Base-by-base conservation (phyloP, 805 yeast genomes). In the Candida coquimbonensis region DNA sequence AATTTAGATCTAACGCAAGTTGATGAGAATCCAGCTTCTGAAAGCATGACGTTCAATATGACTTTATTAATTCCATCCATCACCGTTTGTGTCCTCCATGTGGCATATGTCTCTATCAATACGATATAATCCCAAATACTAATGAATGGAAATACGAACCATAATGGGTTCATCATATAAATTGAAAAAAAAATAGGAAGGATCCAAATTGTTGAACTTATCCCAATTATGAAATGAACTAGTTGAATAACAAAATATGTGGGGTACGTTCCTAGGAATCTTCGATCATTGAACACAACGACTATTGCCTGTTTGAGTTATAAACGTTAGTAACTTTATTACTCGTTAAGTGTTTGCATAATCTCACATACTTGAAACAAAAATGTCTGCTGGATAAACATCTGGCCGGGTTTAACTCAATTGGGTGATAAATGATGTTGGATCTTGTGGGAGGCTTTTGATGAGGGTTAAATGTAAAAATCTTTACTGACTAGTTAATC, bases 1-100 rank as follows among this genome's bases (percentile, higher is more conserved):
- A 35, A 32, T 34, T 45, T 45, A 3, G 45, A 33, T 24, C 48
- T 31, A 5, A 45, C 42, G 14, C 42, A 42, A 13, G 39, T 40
- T 17, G 48, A 38, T 14, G 45, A 42, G 13, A 38, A 45, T 4
- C 48, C 48, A 5, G 45, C 42, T 33, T 45, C 48, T 9, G 45
- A 41, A 11, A 45, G 34, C 45, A 45, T 42, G 4, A 42, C 40
- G 27, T 34, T 25, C n/a, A 42, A 35, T 5, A 45, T 8, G 7
- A 35, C 45, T 3, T 17, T 36, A 17, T 42, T 29, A 33, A 42
- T 17, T 8, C 42, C 41, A 7, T 29, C 14, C 42, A 45, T 41
- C 2, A 45, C 42, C 7, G 31, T 33, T 26, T 45, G 35, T 4
- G 48, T 45, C 29, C 48, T 38, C 48, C 48, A 45, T 29, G 38